phyloP scores from a whole-genome alignment of 176 grass and related monocot species.

The Cenchrus purpureus region DNA sequence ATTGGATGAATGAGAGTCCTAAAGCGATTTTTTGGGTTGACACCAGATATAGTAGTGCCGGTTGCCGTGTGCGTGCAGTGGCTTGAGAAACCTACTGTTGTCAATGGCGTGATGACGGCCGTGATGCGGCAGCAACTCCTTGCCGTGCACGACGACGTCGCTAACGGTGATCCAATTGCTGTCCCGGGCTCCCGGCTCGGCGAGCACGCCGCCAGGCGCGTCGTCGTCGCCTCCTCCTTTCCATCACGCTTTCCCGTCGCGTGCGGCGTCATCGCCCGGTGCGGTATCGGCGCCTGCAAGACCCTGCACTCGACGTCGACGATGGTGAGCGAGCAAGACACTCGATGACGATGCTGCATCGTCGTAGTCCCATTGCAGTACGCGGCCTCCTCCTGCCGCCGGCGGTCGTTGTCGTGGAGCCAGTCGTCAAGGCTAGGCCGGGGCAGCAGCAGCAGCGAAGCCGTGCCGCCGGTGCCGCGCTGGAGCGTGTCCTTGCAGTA shows the following conservation, averaged over 20 bases:
- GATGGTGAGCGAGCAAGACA: no score
- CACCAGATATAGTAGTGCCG: no score
- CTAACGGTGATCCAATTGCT: not conserved
- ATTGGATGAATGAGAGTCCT: no score
- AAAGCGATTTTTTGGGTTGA: no score
- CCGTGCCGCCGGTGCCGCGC: not conserved
- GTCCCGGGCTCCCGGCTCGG: not conserved
- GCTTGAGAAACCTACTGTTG: not conserved
- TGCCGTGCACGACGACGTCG: no score
- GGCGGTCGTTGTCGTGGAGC: not conserved
- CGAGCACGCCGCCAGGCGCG: not conserved
- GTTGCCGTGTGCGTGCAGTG: not conserved
- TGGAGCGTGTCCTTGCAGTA: conserved; percentile 35
- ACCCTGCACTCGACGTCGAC: no score
- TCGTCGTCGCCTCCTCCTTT: not conserved
- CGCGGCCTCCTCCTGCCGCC: not conserved
- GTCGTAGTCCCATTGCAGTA: no score
- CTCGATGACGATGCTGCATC: no score
- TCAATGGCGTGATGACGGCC: not conserved
- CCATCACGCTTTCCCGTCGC: not conserved
- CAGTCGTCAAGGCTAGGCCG: not conserved
- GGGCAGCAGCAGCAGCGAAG: not conserved
- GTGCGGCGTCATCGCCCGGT: no score
- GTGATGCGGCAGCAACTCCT: no score
- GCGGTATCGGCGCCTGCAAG: no score